phyloP scores from a whole-genome alignment of 495 filamentous ascomycete species.

The Corynascus novoguineensis region DNA sequence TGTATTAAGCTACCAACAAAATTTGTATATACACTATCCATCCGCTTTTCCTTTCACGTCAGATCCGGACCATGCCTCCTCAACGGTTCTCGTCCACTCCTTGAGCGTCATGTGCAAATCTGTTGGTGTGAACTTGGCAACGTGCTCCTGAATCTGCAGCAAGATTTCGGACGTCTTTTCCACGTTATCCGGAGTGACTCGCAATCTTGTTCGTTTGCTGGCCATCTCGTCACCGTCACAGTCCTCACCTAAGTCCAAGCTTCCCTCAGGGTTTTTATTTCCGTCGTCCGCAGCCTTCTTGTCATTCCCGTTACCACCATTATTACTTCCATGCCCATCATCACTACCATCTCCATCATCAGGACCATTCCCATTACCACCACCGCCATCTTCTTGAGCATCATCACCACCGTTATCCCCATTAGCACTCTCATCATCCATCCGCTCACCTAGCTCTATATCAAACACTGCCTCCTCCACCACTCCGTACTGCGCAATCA shows the following conservation, averaged over 20 bases:
- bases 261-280: neutral
- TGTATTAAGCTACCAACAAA: constrained; percentile 1
- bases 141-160: neutral
- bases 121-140: neutral
- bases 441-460: neutral
- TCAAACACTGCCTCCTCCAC: neutral
- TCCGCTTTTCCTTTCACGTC: neutral
- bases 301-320: neutral
- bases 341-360: neutral
- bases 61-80: neutral
- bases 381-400: neutral
- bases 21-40: neutral
- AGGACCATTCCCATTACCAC: neutral
- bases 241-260: neutral
- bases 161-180: too few relatives aligned
- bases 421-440: neutral
- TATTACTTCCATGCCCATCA: neutral
- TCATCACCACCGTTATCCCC: neutral
- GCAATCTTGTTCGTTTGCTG: too few relatives aligned
- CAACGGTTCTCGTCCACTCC: neutral
- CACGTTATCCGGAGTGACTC: too few relatives aligned
- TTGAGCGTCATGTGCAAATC: neutral
- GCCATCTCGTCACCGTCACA: neutral
- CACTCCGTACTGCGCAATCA: neutral
- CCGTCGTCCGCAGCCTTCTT: neutral